Conservation (phyloP, 1,139 yeast genomes). For the Geotrichum klebahnii region DNA sequence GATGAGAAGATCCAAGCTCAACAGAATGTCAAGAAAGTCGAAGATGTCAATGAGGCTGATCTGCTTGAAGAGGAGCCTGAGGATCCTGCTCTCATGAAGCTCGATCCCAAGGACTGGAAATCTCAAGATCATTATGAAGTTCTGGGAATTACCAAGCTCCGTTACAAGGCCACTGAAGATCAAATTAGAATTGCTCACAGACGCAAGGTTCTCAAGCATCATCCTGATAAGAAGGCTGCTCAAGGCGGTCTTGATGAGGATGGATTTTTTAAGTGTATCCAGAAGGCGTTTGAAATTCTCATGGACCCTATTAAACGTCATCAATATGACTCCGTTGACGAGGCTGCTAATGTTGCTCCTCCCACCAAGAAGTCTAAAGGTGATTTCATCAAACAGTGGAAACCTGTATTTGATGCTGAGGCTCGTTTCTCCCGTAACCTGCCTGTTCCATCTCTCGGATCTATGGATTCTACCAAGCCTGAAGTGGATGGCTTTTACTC, state of each 20-base stretch:
- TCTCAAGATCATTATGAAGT: constrained; percentile 94
- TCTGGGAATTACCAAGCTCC: constrained; percentile 83
- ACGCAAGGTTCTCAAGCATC: constrained; percentile 93
- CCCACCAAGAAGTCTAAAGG: constrained; percentile 53
- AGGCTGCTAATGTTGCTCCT: constrained; percentile 75
- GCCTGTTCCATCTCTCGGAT: constrained; percentile 84
- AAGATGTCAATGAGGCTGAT: constrained; percentile 65
- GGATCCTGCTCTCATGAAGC: constrained; percentile 63
- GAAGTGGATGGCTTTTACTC: constrained; percentile 87
- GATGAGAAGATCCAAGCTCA: constrained; percentile 92
- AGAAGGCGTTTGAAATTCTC: constrained; percentile 89
- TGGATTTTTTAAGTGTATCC: constrained; percentile 96
- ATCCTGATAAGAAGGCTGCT: constrained; percentile 94
- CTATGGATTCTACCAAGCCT: constrained; percentile 59
- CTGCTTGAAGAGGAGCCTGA: constrained; percentile 75
- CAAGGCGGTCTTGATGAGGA: constrained; percentile 89
- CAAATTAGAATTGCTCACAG: constrained; percentile 97
- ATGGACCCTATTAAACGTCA: constrained; percentile 81
- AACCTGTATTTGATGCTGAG: constrained; percentile 85
- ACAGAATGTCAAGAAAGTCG: constrained; percentile 72
- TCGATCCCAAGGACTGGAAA: constrained; percentile 98
- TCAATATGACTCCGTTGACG: constrained; percentile 94
- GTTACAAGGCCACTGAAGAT: constrained; percentile 87
- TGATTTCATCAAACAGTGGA: constrained; percentile 90
- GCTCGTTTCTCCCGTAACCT: constrained; percentile 85